A percentile compares a stretch with the other conserved stretches of the same genome.
Evolutionary conservation across 306 rosid species (phyloP).

Genomic region (Lupinus albus): DNA sequence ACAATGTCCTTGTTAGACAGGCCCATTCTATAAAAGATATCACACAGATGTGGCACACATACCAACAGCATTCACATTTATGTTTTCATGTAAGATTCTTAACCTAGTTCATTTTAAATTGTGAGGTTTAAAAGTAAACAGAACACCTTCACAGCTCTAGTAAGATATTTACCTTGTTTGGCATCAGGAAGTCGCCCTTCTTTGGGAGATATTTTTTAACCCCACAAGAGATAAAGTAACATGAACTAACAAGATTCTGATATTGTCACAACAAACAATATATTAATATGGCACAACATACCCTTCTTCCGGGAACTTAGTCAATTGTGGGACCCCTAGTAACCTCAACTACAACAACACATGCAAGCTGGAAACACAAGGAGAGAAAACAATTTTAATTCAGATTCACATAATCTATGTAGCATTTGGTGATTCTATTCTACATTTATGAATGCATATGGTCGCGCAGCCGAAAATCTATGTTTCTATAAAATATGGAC

Average conservation of each 20-base stretch:
- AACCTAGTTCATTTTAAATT: conserved; percentile 22
- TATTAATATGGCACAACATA: conserved; percentile 40
- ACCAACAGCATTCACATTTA: conserved; percentile 38
- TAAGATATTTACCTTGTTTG: conserved; percentile 58
- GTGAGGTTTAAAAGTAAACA: conserved; percentile 14
- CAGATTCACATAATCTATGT: conserved; percentile 30
- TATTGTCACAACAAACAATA: conserved; percentile 30
- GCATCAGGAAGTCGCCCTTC: conserved; percentile 94
- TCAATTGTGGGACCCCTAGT: conserved; percentile 91
- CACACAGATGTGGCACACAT: conserved; percentile 76
- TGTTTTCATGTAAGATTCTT: conserved; percentile 34
- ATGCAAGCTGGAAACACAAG: conserved; percentile 77
- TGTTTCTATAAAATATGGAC: conserved; percentile 34
- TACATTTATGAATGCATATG: conserved; percentile 20
- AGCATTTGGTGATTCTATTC: conserved; percentile 16
- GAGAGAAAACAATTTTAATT: conserved; percentile 9
- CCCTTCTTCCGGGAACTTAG: conserved; percentile 88
- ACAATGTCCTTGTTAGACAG: conserved; percentile 85
- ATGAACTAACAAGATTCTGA: conserved; percentile 19
- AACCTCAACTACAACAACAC: conserved; percentile 97
- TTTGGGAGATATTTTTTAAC: conserved; percentile 67
- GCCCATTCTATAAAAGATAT: conserved; percentile 83
- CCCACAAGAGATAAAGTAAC: conserved; percentile 47
- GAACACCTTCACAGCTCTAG: conserved; percentile 9
- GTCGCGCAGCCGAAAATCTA: too few relatives aligned